phyloP scores from a whole-genome alignment of 495 filamentous ascomycete genomes.

The Tuber umbilicatum region DNA sequence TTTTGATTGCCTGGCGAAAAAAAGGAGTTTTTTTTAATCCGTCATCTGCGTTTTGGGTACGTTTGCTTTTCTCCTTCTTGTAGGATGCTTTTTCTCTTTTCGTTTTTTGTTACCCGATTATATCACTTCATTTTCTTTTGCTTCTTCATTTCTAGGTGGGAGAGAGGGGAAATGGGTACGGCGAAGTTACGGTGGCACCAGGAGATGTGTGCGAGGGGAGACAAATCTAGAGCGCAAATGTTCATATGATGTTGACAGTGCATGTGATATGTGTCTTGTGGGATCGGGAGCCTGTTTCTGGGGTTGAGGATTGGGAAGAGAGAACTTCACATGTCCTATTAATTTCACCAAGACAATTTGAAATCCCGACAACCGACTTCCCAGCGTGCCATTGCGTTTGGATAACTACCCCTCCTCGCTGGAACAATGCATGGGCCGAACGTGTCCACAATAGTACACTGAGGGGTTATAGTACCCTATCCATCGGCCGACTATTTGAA shows the following conservation, averaged over 20 bases:
- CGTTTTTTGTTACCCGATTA: neutral
- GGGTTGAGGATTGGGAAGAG: neutral
- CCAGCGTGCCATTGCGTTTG: neutral
- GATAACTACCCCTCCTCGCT: neutral
- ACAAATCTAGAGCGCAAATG: slow-evolving; percentile 1
- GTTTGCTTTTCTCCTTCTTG: neutral
- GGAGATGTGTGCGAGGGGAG: neutral
- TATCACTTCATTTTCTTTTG: neutral
- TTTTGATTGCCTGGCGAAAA: slow-evolving; percentile 4
- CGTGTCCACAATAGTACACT: neutral
- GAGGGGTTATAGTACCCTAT: neutral
- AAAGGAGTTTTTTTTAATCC: neutral
- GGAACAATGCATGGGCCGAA: neutral
- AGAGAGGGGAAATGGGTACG: neutral
- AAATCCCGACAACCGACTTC: neutral
- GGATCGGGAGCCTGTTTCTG: neutral
- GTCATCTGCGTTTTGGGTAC: neutral
- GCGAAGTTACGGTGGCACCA: neutral
- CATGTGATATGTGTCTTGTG: neutral
- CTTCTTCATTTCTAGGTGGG: neutral
- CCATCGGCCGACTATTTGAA: neutral
- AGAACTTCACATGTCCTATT: neutral
- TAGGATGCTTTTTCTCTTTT: neutral
- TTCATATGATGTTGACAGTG: neutral
- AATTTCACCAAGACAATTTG: neutral